Percentiles rank a stretch among this genome's conserved stretches.
Evolutionary conservation across 495 filamentous ascomycete genomes (phyloP).

Genomic region (Oidiodendron maius): DNA sequence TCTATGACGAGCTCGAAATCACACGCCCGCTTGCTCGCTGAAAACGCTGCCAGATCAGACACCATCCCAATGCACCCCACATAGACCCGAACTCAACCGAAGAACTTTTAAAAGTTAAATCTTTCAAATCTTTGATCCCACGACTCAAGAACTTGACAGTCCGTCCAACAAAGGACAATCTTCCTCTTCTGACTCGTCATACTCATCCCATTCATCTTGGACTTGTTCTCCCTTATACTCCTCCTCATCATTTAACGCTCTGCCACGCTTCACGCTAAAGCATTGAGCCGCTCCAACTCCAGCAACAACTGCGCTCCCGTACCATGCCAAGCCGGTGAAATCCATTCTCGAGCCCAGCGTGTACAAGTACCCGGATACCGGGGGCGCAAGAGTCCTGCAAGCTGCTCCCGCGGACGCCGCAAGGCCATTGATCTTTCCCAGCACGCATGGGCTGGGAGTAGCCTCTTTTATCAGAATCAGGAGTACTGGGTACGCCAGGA

Average conservation of each 20-base stretch:
- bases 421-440: conserved; percentile 86
- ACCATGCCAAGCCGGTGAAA: conserved; percentile 85
- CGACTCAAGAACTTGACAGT: too few relatives aligned
- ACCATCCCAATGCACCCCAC: too few relatives aligned
- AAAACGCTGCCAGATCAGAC: too few relatives aligned
- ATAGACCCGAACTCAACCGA: too few relatives aligned
- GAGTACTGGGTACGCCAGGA: conserved; percentile 80
- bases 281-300: conserved; percentile 54
- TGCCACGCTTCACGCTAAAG: conserved; percentile 14
- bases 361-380: conserved; percentile 79
- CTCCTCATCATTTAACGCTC: conserved; percentile 2
- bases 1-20: too few relatives aligned
- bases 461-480: conserved; percentile 79
- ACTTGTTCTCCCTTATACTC: conserved; percentile 2
- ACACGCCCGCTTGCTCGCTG: too few relatives aligned
- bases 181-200: too few relatives aligned
- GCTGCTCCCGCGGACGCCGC: conserved; percentile 85
- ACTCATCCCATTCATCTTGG: too few relatives aligned
- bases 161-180: too few relatives aligned
- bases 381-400: conserved; percentile 80
- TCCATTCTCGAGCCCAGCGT: conserved; percentile 69
- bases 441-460: conserved; percentile 67
- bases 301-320: conserved; percentile 72
- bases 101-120: too few relatives aligned
- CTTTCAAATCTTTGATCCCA: too few relatives aligned